Evolutionary conservation across 768 basidiomycete genomes (phyloP).

Genomic region (Fistulinella prunicolor): DNA sequence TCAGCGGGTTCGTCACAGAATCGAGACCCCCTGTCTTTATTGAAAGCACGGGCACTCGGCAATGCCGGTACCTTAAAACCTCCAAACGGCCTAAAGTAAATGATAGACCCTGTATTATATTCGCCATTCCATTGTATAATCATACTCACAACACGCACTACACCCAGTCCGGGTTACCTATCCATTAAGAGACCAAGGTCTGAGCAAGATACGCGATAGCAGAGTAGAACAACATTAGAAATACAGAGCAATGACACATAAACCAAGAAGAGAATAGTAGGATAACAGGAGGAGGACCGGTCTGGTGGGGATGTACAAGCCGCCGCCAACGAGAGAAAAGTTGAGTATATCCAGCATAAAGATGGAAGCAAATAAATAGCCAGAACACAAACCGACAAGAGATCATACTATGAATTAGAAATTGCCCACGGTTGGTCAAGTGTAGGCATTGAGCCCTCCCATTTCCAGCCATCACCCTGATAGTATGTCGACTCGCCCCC

Average conservation of each 20-base stretch:
- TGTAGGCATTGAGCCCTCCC: conserved; percentile 64
- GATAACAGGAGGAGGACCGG: conserved; percentile 32
- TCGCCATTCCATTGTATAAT: conserved; percentile 6
- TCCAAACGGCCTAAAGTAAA: conserved; percentile 21
- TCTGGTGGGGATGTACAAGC: conserved; percentile 34
- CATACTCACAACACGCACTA: conserved; percentile 10
- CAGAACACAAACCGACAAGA: conserved; percentile 27
- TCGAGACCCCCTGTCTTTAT: conserved; percentile 35
- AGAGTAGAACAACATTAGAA: conserved; percentile 57
- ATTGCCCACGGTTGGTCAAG: conserved; percentile 75
- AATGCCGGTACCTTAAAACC: conserved; percentile 42
- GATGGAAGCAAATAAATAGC: conserved; percentile 42
- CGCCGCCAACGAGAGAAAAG: conserved; percentile 20
- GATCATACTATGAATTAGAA: conserved; percentile 37
- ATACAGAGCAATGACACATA: conserved; percentile 49
- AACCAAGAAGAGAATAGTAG: conserved; percentile 40
- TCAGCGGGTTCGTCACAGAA: conserved; percentile 15
- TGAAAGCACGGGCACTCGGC: conserved; percentile 55
- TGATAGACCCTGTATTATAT: background rate
- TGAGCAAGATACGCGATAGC: conserved; percentile 51
- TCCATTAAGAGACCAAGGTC: conserved; percentile 34
- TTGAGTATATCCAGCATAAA: conserved; percentile 42
- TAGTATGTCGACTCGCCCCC: conserved; percentile 74
- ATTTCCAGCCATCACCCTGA: conserved; percentile 59
- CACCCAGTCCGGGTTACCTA: conserved; percentile 16